These are phyloP conservation scores for Penicillium thymicola DNA, from an alignment of 2,329 filamentous ascomycete genomes.

Conservation along the genomic window DNA sequence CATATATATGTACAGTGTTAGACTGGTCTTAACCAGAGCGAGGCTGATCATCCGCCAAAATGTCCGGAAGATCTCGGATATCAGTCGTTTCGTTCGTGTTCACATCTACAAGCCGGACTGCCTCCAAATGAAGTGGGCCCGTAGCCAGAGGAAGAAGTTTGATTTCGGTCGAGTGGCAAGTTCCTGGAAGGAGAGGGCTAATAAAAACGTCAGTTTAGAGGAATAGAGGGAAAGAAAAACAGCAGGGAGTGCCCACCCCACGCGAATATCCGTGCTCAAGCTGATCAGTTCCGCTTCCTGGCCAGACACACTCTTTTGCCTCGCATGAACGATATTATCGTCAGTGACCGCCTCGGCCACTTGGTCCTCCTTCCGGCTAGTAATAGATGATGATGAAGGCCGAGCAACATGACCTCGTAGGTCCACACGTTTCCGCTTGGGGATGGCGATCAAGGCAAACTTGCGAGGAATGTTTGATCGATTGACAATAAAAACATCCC, in stretches of 20 bases:
- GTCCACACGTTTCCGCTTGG: conserved; percentile 46
- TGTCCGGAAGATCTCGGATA: conserved; percentile 55
- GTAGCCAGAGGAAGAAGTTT: conserved; percentile 52
- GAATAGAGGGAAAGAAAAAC: not conserved
- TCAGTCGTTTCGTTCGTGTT: conserved; percentile 55
- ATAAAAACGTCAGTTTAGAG: conserved; percentile 6
- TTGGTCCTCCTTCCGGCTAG: conserved; percentile 32
- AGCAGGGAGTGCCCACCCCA: conserved; percentile 48
- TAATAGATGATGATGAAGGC: conserved; percentile 46
- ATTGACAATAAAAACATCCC: conserved; percentile 60
- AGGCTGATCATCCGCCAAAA: conserved; percentile 42
- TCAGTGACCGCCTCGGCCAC: conserved; percentile 55
- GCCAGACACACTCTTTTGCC: conserved; percentile 49
- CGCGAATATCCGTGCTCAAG: conserved; percentile 56
- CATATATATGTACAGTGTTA: conserved; percentile 5
- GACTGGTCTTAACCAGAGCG: conserved; percentile 4
- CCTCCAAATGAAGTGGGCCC: conserved; percentile 53
- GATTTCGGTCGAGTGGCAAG: conserved; percentile 56
- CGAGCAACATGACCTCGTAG: conserved; percentile 42
- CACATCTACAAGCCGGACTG: conserved; percentile 54
- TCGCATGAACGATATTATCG: conserved; percentile 55
- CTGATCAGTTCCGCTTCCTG: conserved; percentile 54
- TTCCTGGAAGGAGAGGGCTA: conserved; percentile 53
- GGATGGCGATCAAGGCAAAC: conserved; percentile 54
- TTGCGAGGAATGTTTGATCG: conserved; percentile 52